Evolutionary conservation across 495 filamentous ascomycete genomes (phyloP).

Genomic region (Penicillium nucicola): DNA sequence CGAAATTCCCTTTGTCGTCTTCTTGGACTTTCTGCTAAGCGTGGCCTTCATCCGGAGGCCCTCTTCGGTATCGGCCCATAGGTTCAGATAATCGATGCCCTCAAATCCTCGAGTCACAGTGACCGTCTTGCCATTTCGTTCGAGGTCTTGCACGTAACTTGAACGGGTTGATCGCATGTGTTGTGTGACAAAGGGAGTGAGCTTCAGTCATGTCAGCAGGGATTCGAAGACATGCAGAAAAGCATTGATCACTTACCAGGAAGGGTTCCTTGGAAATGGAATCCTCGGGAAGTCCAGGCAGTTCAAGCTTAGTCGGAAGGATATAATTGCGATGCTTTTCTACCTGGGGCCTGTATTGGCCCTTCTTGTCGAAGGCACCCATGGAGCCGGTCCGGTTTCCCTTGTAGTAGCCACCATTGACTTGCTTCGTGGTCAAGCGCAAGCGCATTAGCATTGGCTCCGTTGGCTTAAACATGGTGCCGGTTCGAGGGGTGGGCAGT

Average conservation of each 20-base stretch:
- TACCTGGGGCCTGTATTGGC: conserved; percentile 80
- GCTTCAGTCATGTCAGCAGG: conserved; percentile 45
- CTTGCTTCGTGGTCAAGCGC: conserved; percentile 86
- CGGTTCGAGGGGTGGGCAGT: background rate
- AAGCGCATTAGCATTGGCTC: conserved; percentile 61
- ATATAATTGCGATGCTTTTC: conserved; percentile 87
- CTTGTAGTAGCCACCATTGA: conserved; percentile 95
- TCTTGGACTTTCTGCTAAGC: too few relatives aligned
- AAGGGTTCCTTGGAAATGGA: background rate
- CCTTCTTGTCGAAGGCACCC: conserved; percentile 81
- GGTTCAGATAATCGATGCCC: conserved; percentile 36
- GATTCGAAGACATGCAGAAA: background rate
- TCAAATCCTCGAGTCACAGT: conserved; percentile 30
- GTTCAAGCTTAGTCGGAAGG: conserved; percentile 60
- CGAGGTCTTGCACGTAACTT: conserved; percentile 35
- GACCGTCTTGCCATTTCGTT: conserved; percentile 20
- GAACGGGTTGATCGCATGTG: conserved; percentile 47
- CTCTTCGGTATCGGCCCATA: conserved; percentile 27
- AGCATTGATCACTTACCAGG: background rate
- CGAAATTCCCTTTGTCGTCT: background rate
- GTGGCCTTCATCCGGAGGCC: too few relatives aligned
- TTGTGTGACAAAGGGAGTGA: conserved; percentile 82
- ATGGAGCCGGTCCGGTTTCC: conserved; percentile 84
- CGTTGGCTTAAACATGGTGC: conserved; percentile 65
- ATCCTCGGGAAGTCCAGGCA: background rate